A percentile compares a stretch with the other conserved stretches of the same genome.
Conservation (phyloP, 345 rosid species). For the Gossypium australe region DNA sequence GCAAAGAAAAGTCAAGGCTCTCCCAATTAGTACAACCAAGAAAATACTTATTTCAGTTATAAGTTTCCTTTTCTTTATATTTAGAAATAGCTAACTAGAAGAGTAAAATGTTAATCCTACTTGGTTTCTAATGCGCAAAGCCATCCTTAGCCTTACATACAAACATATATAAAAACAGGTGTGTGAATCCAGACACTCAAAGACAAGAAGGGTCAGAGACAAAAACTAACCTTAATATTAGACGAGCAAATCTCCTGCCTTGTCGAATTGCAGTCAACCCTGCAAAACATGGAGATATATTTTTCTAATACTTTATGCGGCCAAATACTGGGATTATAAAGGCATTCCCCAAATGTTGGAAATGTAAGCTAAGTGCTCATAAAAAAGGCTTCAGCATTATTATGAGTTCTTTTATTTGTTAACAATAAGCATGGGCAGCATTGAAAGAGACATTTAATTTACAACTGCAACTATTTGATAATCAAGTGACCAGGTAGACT, state of each 20-base stretch:
- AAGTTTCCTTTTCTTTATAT: neutral
- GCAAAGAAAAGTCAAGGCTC: neutral
- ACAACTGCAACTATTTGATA: neutral
- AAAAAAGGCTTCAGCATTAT: neutral
- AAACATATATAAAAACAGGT: neutral
- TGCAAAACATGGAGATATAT: constrained; percentile 20
- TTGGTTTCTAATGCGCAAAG: neutral
- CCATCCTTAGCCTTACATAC: neutral
- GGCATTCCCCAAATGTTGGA: neutral
- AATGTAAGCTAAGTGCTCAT: neutral
- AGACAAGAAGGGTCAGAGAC: neutral
- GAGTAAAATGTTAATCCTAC: neutral
- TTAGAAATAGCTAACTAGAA: neutral
- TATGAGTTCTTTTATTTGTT: neutral
- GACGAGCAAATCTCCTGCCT: constrained; percentile 28
- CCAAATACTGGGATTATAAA: neutral
- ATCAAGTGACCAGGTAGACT: neutral
- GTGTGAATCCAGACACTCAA: neutral
- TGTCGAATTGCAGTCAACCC: constrained; percentile 28
- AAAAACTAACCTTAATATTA: constrained; percentile 35
- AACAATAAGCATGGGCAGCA: neutral
- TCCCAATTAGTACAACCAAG: neutral
- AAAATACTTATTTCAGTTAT: neutral
- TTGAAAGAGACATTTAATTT: neutral
- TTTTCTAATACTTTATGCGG: neutral